These are phyloP conservation scores for Orbilia ellipsospora DNA, from an alignment of 2,329 filamentous ascomycete genomes.

Conservation along the genomic window DNA sequence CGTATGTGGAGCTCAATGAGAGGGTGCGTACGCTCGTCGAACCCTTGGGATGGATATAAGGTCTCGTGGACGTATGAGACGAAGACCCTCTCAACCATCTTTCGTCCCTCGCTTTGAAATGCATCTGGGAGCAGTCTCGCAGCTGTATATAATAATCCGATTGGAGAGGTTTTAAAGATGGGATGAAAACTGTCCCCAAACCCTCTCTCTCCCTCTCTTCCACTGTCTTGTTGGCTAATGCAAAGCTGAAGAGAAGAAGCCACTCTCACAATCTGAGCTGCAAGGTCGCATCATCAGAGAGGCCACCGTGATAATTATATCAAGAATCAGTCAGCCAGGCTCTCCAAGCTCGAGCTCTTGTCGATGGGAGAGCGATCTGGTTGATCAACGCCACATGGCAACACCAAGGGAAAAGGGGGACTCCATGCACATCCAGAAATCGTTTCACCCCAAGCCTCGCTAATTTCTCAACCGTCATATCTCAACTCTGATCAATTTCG, in stretches of 20 bases:
- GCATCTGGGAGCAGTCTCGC: no score
- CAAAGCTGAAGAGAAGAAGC: no score
- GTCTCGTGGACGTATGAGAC: conserved; percentile 21
- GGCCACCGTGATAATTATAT: no score
- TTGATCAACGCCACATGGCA: conserved; percentile 50
- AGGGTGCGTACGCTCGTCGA: not conserved
- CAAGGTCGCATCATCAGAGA: no score
- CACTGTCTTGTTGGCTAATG: no score
- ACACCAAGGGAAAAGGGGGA: conserved; percentile 37
- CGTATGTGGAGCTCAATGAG: conserved; percentile 9
- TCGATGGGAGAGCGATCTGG: conserved; percentile 13
- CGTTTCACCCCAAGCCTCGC: conserved; percentile 28
- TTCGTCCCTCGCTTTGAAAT: no score
- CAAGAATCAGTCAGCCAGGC: no score
- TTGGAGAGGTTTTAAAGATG: conserved; percentile 21
- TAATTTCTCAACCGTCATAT: conserved; percentile 7
- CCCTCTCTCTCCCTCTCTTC: not conserved
- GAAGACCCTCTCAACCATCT: not conserved
- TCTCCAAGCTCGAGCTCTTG: not conserved
- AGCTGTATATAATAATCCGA: no score
- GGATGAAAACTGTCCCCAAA: conserved; percentile 17
- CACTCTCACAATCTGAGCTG: no score
- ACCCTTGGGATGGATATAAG: not conserved
- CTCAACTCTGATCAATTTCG: not conserved
- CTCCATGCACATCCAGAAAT: not conserved